These are phyloP conservation scores for Begonia peltatifolia DNA, from an alignment of 306 rosid genomes.

Conservation along the genomic window DNA sequence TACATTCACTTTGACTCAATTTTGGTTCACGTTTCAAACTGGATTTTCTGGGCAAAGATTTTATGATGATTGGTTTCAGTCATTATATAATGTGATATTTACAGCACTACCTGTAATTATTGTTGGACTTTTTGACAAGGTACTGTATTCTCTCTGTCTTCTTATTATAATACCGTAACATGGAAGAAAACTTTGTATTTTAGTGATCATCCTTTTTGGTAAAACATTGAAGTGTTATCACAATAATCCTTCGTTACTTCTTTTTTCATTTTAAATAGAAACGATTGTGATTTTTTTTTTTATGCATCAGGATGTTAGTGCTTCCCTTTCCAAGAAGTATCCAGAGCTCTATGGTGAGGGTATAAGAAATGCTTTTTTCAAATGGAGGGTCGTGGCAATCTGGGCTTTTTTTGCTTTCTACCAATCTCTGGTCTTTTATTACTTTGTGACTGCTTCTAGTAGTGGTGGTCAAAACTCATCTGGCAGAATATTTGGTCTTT, in stretches of 20 bases:
- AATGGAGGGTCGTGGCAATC: slow-evolving; percentile 82
- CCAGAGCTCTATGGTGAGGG: slow-evolving; percentile 89
- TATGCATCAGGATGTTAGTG: slow-evolving; percentile 66
- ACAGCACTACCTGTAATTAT: slow-evolving; percentile 89
- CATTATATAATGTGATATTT: slow-evolving; percentile 82
- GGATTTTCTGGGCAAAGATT: slow-evolving; percentile 98
- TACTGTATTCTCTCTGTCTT: slow-evolving; percentile 13
- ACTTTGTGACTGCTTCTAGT: slow-evolving; percentile 42
- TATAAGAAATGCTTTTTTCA: slow-evolving; percentile 60
- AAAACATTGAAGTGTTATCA: too few species aligned
- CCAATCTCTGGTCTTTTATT: slow-evolving; percentile 74
- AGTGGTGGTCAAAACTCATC: slow-evolving; percentile 41
- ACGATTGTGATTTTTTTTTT: not conserved
- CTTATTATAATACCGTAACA: not conserved
- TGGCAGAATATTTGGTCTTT: slow-evolving; percentile 74
- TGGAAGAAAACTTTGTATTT: too few species aligned
- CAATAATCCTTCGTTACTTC: too few species aligned
- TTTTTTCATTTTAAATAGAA: too few species aligned
- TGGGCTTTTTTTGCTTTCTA: slow-evolving; percentile 85
- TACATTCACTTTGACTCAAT: slow-evolving; percentile 89
- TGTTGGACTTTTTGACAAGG: slow-evolving; percentile 94
- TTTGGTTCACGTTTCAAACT: slow-evolving; percentile 97
- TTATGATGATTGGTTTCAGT: slow-evolving; percentile 95
- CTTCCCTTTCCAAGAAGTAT: slow-evolving; percentile 84
- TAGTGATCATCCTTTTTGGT: too few species aligned